Evolutionary conservation across 2,329 filamentous ascomycete genomes (phyloP).

Genomic region (Claviceps humidiphila): DNA sequence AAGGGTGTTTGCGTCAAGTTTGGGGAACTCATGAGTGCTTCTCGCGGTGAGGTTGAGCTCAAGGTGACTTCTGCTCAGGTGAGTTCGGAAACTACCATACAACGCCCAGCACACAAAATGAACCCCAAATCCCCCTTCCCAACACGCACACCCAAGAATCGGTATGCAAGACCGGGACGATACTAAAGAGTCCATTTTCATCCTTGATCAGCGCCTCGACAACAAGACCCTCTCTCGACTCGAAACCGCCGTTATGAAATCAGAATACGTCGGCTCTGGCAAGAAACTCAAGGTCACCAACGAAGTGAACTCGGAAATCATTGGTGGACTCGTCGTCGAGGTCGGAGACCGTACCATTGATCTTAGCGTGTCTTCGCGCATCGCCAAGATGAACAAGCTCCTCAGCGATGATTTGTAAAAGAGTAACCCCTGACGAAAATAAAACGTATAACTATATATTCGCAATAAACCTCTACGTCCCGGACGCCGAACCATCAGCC

Average conservation of each 20-base stretch:
- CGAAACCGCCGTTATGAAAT: slow-evolving; percentile 81
- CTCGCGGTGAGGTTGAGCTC: slow-evolving; percentile 87
- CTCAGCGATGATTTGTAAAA: slow-evolving; percentile 92
- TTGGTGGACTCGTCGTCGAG: slow-evolving; percentile 89
- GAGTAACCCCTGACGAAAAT: slow-evolving; percentile 6
- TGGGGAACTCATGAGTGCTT: slow-evolving; percentile 69
- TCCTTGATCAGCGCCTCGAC: slow-evolving; percentile 60
- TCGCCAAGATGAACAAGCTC: slow-evolving; percentile 99
- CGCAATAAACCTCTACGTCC: neutral
- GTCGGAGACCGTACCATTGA: slow-evolving; percentile 97
- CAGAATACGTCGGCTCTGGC: slow-evolving; percentile 71
- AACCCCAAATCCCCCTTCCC: too few relatives aligned
- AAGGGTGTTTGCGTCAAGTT: slow-evolving; percentile 82
- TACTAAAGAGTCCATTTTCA: neutral
- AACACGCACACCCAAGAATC: too few relatives aligned
- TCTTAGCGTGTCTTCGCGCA: slow-evolving; percentile 85
- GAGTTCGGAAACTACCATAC: slow-evolving; percentile 22
- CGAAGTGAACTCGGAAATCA: slow-evolving; percentile 85
- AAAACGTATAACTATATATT: slow-evolving; percentile 7
- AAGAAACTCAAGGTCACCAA: slow-evolving; percentile 98
- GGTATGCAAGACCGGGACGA: too few relatives aligned
- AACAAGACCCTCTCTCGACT: slow-evolving; percentile 73
- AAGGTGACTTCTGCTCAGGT: slow-evolving; percentile 82
- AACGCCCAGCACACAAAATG: neutral
- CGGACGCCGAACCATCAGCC: neutral